A percentile compares a stretch with the other conserved stretches of the same genome.
These are phyloP conservation scores for Pythium pyrilobum DNA, from an alignment of 352 stramenopile genomes.

Conservation along the genomic window DNA sequence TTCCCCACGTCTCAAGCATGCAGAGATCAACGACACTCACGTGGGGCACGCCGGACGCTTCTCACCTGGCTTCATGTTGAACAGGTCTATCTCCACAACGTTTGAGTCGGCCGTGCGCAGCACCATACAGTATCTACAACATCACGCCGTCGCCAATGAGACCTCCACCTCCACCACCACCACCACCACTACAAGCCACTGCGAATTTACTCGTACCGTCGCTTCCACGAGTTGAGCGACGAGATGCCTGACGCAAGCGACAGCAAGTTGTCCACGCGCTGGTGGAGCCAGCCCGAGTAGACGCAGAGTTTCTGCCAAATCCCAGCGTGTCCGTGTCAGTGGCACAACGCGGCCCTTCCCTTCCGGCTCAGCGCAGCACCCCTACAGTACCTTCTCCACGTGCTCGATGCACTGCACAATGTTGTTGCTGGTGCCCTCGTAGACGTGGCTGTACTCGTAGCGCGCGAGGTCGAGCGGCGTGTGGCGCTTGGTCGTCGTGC, in stretches of 20 bases:
- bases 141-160: too few species aligned
- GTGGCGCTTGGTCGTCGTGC: constrained; percentile 45
- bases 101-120: constrained; percentile 44
- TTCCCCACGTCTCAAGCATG: not conserved
- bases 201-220: constrained; percentile 55
- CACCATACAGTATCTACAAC: constrained; percentile 69
- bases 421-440: constrained; percentile 27
- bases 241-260: constrained; percentile 68
- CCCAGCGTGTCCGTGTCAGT: not conserved
- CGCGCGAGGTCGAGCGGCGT: constrained; percentile 70
- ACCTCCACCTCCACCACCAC: not conserved
- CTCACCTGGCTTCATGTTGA: constrained; percentile 70
- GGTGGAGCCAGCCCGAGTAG: constrained; percentile 79
- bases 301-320: constrained; percentile 61
- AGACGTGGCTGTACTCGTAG: constrained; percentile 39
- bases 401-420: constrained; percentile 71
- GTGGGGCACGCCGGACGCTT: constrained; percentile 56
- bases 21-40: constrained; percentile 17
- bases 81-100: constrained; percentile 78
- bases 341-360: not conserved
- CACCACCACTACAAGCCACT: not conserved
- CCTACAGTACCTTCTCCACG: constrained; percentile 59
- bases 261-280: constrained; percentile 75
- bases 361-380: not conserved
- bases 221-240: constrained; percentile 80